These are phyloP conservation scores for Fraxinus baroniana DNA, from an alignment of 305 asterid genomes.

Conservation along the genomic window DNA sequence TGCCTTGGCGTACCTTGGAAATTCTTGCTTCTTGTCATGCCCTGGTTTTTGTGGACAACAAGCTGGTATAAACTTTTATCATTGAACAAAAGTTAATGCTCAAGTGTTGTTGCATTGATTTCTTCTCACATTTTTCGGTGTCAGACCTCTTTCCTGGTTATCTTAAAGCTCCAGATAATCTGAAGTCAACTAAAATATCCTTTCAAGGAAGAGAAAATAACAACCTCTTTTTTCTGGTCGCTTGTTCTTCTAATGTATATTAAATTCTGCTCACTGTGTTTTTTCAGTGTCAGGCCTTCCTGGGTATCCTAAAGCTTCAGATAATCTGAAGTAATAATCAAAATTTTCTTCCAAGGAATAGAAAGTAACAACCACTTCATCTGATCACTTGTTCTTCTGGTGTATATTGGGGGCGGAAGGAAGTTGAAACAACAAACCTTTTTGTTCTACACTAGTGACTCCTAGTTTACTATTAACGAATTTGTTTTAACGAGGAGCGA, in stretches of 20 bases:
- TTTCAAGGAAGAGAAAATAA: not conserved
- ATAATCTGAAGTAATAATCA: not conserved
- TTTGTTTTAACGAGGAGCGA: not conserved
- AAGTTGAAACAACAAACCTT: not conserved
- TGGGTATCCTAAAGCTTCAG: not conserved
- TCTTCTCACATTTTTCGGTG: conserved; percentile 1
- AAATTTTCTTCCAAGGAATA: not conserved
- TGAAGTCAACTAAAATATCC: not conserved
- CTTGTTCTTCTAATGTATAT: not conserved
- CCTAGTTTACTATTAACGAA: not conserved
- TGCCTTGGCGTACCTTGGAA: conserved; percentile 68
- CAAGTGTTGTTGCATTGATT: not conserved
- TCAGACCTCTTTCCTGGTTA: not conserved
- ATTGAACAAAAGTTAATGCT: not conserved
- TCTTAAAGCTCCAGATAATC: not conserved
- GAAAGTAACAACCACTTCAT: not conserved
- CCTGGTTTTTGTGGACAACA: conserved; percentile 93
- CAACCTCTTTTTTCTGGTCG: not conserved
- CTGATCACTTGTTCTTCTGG: not conserved
- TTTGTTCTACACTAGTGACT: not conserved
- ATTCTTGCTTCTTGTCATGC: conserved; percentile 98
- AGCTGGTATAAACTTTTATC: conserved; percentile 58
- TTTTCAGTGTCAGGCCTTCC: not conserved
- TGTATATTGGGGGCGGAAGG: not conserved
- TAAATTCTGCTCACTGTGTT: not conserved